These are phyloP conservation scores for Rubia peregrina DNA, from an alignment of 305 asterid species.

Conservation along the genomic window DNA sequence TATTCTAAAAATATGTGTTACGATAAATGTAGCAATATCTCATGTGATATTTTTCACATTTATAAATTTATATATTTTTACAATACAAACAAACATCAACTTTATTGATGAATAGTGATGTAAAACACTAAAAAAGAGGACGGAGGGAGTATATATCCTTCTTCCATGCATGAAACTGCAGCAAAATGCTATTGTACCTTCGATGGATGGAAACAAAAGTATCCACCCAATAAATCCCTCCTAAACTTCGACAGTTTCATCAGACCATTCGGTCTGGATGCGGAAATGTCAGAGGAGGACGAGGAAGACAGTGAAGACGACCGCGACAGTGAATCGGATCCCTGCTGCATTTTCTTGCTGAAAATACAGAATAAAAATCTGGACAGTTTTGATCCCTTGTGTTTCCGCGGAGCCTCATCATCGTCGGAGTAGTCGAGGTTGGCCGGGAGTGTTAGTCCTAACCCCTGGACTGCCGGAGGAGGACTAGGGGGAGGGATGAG, in stretches of 20 bases:
- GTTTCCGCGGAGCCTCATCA: constrained; percentile 14
- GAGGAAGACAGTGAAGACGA: constrained; percentile 22
- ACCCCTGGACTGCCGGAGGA: constrained; percentile 55
- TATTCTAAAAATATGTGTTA: too few relatives aligned
- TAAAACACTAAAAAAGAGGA: too few relatives aligned
- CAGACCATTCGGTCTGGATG: constrained; percentile 12
- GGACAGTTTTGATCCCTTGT: constrained; percentile 22
- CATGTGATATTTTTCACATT: too few relatives aligned
- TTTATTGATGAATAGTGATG: too few relatives aligned
- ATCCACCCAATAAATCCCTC: constrained; percentile 22
- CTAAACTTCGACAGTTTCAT: constrained; percentile 26
- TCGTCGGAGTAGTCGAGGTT: constrained; percentile 2
- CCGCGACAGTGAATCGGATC: constrained; percentile 13
- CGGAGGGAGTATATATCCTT: too few relatives aligned
- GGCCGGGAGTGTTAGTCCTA: constrained; percentile 26
- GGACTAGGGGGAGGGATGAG: constrained; percentile 67
- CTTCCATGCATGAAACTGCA: not conserved
- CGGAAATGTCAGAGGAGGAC: constrained; percentile 15
- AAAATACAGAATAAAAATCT: constrained; percentile 29
- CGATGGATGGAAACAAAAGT: constrained; percentile 32
- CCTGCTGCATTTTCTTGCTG: constrained; percentile 15
- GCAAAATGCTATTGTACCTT: constrained; percentile 3
- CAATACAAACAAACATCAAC: too few relatives aligned
- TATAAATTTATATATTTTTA: too few relatives aligned
- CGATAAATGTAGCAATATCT: too few relatives aligned